phyloP scores from a whole-genome alignment of 306 rosid genomes.

The Vicia villosa region DNA sequence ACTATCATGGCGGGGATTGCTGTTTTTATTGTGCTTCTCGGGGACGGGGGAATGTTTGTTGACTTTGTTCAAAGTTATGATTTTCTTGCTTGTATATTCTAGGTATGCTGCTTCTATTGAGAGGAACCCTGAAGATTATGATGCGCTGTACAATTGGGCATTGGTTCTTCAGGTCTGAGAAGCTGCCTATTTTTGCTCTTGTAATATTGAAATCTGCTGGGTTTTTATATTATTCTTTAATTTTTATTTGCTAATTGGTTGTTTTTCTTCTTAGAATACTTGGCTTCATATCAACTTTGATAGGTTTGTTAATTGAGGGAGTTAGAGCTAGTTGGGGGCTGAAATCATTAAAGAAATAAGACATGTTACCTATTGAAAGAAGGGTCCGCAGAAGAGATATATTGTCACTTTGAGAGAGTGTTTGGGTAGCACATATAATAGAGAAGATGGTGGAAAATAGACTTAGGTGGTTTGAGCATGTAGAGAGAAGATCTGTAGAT shows the following conservation, averaged over 20 bases:
- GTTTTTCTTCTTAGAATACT: background rate
- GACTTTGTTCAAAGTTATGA: conserved; percentile 31
- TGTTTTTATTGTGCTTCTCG: background rate
- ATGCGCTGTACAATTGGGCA: conserved; percentile 97
- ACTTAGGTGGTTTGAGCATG: too few relatives aligned
- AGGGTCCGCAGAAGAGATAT: background rate
- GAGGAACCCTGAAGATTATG: conserved; percentile 93
- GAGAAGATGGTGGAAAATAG: too few relatives aligned
- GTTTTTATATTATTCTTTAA: conserved; percentile 5
- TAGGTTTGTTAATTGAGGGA: background rate
- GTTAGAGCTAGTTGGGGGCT: background rate
- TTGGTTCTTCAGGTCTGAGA: conserved; percentile 90
- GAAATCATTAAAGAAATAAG: background rate
- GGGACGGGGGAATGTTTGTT: conserved; percentile 5
- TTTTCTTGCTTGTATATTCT: conserved; percentile 38
- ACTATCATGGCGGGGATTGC: background rate
- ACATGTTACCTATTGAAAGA: background rate
- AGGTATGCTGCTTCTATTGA: conserved; percentile 96
- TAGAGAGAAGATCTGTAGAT: too few relatives aligned
- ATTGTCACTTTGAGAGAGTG: conserved; percentile 6
- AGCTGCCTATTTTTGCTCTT: conserved; percentile 32
- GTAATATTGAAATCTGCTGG: conserved; percentile 5
- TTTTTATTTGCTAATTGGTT: conserved; percentile 23
- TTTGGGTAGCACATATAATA: too few relatives aligned
- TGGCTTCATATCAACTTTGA: conserved; percentile 16